Conservation (phyloP, 495 filamentous ascomycete species). For the Halenospora varia region DNA sequence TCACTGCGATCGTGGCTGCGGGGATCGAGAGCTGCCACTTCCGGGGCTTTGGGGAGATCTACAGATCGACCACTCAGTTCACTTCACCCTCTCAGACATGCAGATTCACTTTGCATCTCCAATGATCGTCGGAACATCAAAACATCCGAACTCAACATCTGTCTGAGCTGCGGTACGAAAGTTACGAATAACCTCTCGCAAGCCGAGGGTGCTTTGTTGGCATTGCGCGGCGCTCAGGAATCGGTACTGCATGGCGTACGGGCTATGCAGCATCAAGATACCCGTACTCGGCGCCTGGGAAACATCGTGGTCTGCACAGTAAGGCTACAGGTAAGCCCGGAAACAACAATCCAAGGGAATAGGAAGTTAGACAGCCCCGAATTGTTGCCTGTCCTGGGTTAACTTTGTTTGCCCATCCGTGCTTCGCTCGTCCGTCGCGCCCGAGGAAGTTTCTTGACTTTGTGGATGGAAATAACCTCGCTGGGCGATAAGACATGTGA, state of each 20-base stretch:
- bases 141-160: not conserved
- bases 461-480: too few relatives aligned
- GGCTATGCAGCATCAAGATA: not conserved
- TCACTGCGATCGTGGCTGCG: not conserved
- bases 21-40: not conserved
- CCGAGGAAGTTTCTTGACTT: not conserved
- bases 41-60: not conserved
- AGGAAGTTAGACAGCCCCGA: not conserved
- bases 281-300: too few relatives aligned
- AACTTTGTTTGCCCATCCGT: too few relatives aligned
- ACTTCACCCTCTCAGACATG: not conserved
- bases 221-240: not conserved
- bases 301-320: too few relatives aligned
- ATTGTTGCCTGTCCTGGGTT: not conserved
- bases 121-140: not conserved
- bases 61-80: not conserved
- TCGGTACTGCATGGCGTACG: not conserved
- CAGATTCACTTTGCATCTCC: not conserved
- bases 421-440: not conserved
- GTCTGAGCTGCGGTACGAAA: not conserved
- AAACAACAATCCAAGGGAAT: not conserved
- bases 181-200: not conserved
- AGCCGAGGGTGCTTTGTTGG: too few relatives aligned
- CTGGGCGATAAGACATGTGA: too few relatives aligned
- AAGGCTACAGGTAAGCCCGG: not conserved